Conservation (phyloP, 2,329 filamentous ascomycete species). For the Scedosporium dehoogii region DNA sequence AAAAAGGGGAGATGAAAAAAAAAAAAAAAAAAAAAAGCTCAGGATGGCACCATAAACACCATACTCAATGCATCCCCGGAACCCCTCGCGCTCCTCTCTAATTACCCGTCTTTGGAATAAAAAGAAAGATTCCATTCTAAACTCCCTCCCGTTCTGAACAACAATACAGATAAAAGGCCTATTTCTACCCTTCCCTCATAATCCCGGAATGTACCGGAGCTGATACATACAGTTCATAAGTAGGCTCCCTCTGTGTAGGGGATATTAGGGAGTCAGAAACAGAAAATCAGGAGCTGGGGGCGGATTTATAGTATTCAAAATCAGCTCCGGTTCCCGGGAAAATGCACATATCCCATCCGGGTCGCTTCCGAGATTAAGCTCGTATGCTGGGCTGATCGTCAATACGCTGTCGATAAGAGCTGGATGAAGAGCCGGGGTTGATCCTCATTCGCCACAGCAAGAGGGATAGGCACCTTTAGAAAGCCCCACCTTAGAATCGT, state of each 20-base stretch:
- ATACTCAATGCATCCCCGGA: neutral
- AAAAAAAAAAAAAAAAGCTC: neutral
- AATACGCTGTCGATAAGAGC: too few relatives aligned
- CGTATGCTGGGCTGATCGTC: neutral
- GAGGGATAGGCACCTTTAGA: neutral
- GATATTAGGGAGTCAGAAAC: neutral
- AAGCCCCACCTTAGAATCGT: slow-evolving; percentile 17
- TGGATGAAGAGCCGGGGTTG: too few relatives aligned
- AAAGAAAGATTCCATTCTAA: neutral
- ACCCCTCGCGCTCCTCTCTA: neutral
- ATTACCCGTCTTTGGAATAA: neutral
- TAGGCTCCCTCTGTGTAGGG: neutral
- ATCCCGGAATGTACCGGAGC: neutral
- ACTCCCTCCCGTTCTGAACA: neutral
- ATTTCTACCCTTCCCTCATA: neutral
- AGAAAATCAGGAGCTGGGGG: neutral
- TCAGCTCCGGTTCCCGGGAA: neutral
- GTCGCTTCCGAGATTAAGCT: neutral
- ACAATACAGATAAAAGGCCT: neutral
- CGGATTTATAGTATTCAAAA: neutral
- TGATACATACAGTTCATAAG: neutral
- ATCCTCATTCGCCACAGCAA: too few relatives aligned
- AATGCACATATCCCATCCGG: neutral
- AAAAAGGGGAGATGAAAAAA: neutral
- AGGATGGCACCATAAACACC: neutral